phyloP scores from a whole-genome alignment of 805 yeast genomes.

The Candida ipomoeae region DNA sequence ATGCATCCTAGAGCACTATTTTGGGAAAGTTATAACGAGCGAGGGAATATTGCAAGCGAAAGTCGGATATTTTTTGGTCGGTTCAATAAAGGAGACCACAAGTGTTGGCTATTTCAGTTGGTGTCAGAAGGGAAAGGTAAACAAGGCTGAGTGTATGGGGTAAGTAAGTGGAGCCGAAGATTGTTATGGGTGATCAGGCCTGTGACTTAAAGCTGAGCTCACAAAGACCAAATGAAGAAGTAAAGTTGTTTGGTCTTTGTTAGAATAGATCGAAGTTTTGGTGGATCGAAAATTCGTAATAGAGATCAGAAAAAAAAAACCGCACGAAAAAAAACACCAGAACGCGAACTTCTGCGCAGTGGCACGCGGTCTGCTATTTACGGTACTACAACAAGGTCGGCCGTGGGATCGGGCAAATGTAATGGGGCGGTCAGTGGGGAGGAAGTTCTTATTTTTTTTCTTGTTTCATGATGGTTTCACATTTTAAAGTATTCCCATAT shows the following conservation, averaged over 20 bases:
- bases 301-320: constrained; percentile 3
- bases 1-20: background rate
- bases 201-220: background rate
- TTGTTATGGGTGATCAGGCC: background rate
- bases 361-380: background rate
- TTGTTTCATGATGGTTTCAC: too few species aligned
- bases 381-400: background rate
- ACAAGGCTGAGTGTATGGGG: background rate
- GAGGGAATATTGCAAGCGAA: background rate
- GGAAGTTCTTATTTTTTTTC: too few species aligned
- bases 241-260: background rate
- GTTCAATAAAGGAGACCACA: background rate
- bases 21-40: background rate
- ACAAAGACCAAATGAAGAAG: background rate
- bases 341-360: constrained; percentile 3
- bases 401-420: too few species aligned
- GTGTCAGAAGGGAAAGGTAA: background rate
- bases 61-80: background rate
- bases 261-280: background rate
- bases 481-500: too few species aligned
- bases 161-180: background rate
- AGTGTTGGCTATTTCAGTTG: background rate
- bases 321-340: constrained; percentile 2
- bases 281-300: background rate
- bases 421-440: too few species aligned